Evolutionary conservation across 257 asterid genomes (phyloP), one percentile per base, ranked within the genome.

Genomic region (Scutellaria baicalensis): DNA sequence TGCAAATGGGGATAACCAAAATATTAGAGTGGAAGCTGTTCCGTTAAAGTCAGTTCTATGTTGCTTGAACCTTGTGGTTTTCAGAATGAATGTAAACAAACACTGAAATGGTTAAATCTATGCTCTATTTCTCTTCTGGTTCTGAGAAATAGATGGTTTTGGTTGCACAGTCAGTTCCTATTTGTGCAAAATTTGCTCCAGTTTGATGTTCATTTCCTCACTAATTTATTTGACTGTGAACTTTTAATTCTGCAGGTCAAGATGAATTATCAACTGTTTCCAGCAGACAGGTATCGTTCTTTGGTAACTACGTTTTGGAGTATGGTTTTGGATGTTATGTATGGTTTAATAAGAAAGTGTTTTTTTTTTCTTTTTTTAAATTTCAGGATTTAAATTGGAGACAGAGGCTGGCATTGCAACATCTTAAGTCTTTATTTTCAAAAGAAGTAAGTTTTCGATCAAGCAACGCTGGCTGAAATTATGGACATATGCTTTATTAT

Each of bases 381-480:
- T 55, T 77, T 59, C 83, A 89, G 96, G 85, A 78, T 78, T 77
- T 83, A 35, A 82, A 75, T 74, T 91, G 96, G 96, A 81, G 90
- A 80, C 86, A 84, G 89, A 79, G 78, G 84, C 79, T 85, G 59
- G 95, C 91, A 31, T 44, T 81, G 70, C 85, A 76, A 62, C 83
- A 84, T 79, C 89, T 91, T 40, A 89, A 81, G 69, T 74, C 96
- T 49, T 42, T 91, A 51, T 80, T 89, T 58, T 81, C 88, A 17
- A 83, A 80, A 73, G 95, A 89, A 83, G 96, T 77, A 78, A 66
- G 85, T 66, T 64, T 43, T 55, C 39, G 65, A 48, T 75, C 18
- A 31, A 52, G 12, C 59, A 51, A 50, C 23, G 4, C 48, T 35
- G 33, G 57, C 64, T 35, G 20, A 61, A 50, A 47, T 38, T 59